A percentile compares a stretch with the other conserved stretches of the same genome.
These are phyloP conservation scores for Singerocomus inundabilis DNA, from an alignment of 1,284 basidiomycete genomes.

Conservation along the genomic window DNA sequence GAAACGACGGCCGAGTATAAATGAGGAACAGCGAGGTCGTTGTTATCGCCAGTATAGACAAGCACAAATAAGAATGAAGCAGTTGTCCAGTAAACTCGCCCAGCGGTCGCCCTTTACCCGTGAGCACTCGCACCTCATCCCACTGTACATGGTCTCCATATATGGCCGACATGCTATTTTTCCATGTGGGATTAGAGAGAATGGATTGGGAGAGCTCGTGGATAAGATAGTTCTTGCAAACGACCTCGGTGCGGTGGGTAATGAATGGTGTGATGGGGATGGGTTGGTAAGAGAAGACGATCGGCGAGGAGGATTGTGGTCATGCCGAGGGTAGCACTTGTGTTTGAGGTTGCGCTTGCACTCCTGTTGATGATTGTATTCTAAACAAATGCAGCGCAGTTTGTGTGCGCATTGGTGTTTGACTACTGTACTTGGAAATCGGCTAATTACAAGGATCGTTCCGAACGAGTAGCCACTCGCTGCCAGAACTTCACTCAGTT, in stretches of 20 bases:
- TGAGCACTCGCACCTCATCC: conserved; percentile 64
- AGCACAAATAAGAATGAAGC: background rate
- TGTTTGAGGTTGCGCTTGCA: background rate
- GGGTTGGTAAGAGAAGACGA: conserved; percentile 10
- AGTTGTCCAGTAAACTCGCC: conserved; percentile 41
- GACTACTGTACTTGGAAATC: too few relatives aligned
- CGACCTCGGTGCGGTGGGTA: conserved; percentile 42
- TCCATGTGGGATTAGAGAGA: conserved; percentile 55
- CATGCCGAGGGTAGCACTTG: conserved; percentile 1
- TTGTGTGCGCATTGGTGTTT: too few relatives aligned
- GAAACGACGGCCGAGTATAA: conserved; percentile 4
- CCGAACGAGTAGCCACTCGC: too few relatives aligned
- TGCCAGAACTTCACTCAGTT: too few relatives aligned
- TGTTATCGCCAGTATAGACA: background rate
- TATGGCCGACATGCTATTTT: conserved; percentile 70
- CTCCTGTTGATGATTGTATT: background rate
- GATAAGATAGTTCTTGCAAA: conserved; percentile 62
- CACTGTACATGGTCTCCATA: conserved; percentile 75
- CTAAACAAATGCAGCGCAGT: too few relatives aligned
- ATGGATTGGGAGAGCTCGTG: conserved; percentile 55
- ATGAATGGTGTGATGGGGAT: conserved; percentile 18
- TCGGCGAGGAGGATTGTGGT: background rate
- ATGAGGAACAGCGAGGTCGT: background rate
- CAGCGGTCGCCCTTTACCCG: conserved; percentile 57
- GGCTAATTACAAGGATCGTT: too few relatives aligned